These are phyloP conservation scores for Dactylorhiza incarnata DNA, from an alignment of 106 monocot species.

Conservation along the genomic window DNA sequence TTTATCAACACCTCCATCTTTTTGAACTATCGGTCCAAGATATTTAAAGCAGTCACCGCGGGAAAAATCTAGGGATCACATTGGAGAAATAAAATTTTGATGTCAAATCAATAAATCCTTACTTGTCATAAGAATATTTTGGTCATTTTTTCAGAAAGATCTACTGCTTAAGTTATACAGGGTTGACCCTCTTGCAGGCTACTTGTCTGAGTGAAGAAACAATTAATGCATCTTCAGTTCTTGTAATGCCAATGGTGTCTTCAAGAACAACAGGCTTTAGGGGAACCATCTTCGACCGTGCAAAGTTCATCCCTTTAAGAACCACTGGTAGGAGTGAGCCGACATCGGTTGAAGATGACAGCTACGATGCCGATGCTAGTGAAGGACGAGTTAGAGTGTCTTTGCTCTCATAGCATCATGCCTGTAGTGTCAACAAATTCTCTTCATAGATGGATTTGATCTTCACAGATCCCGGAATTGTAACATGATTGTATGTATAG, in stretches of 20 bases:
- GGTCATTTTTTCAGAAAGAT: neutral
- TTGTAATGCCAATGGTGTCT: slow-evolving; percentile 96
- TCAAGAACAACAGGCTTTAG: slow-evolving; percentile 75
- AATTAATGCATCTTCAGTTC: slow-evolving; percentile 74
- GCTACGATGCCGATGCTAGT: slow-evolving; percentile 18
- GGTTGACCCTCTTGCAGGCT: slow-evolving; percentile 34
- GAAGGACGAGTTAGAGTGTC: slow-evolving; percentile 32
- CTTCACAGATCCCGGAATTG: neutral
- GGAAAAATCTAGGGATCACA: too few relatives aligned
- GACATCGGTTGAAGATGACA: slow-evolving; percentile 20
- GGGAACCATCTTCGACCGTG: slow-evolving; percentile 40
- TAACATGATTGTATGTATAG: neutral
- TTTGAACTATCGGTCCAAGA: too few relatives aligned
- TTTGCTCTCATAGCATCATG: slow-evolving; percentile 29
- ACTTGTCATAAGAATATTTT: too few relatives aligned
- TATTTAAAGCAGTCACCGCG: too few relatives aligned
- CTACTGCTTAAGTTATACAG: neutral
- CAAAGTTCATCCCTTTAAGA: slow-evolving; percentile 38
- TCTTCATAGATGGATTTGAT: neutral
- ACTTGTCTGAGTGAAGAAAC: slow-evolving; percentile 71
- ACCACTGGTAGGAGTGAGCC: slow-evolving; percentile 27
- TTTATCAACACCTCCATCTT: too few relatives aligned
- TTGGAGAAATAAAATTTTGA: too few relatives aligned
- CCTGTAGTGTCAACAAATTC: neutral
- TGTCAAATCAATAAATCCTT: too few relatives aligned